Percentiles rank a stretch among this genome's conserved stretches.
phyloP scores from a whole-genome alignment of 495 filamentous ascomycete genomes.

The Terfezia boudieri region DNA sequence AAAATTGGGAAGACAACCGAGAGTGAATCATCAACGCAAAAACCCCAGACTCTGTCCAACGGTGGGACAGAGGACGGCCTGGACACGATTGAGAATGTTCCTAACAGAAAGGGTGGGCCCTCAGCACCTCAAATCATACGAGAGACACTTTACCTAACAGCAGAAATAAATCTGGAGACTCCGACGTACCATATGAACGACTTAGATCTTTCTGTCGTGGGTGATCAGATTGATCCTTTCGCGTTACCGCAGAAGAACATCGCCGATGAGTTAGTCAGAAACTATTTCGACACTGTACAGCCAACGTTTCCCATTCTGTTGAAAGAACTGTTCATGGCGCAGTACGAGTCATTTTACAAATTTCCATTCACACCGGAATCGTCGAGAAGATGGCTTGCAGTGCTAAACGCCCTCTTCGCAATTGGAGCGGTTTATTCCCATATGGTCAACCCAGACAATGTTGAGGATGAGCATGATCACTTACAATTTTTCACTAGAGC shows the following conservation, averaged over 20 bases:
- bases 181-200: constrained; percentile 34
- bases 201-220: constrained; percentile 24
- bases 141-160: constrained; percentile 4
- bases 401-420: constrained; percentile 41
- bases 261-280: constrained; percentile 33
- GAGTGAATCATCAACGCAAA: constrained; percentile 6
- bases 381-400: constrained; percentile 31
- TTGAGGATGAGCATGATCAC: constrained; percentile 28
- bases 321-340: constrained; percentile 28
- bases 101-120: not conserved
- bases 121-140: not conserved
- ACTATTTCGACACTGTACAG: constrained; percentile 37
- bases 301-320: constrained; percentile 37
- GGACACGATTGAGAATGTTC: not conserved
- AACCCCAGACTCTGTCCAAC: constrained; percentile 3
- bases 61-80: not conserved
- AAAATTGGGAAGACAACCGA: constrained; percentile 1
- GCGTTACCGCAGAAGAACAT: constrained; percentile 28
- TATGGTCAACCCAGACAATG: constrained; percentile 23
- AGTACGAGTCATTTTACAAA: constrained; percentile 15
- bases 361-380: constrained; percentile 25
- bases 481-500: constrained; percentile 33
- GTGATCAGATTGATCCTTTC: constrained; percentile 26
- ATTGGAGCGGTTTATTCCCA: constrained; percentile 32
- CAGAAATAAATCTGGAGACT: constrained; percentile 16